Percentiles rank a stretch among this genome's conserved stretches.
These are phyloP conservation scores for Echinosophora koreensis DNA, from an alignment of 306 rosid species.

Conservation along the genomic window DNA sequence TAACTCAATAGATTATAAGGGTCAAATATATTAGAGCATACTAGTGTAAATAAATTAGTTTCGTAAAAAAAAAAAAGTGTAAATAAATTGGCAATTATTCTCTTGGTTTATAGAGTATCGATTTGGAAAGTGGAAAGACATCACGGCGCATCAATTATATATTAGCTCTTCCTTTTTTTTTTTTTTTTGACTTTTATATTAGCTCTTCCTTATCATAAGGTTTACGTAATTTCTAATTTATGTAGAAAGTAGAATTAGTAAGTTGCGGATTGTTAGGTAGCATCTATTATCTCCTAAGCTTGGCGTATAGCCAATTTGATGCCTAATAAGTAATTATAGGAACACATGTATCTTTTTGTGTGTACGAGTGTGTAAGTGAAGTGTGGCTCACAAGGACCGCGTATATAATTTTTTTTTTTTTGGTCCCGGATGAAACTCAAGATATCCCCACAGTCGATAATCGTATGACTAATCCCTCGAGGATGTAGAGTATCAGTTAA, in stretches of 20 bases:
- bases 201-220: not conserved
- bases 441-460: too few species aligned
- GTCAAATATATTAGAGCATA: not conserved
- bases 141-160: not conserved
- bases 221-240: conserved; percentile 3
- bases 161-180: not conserved
- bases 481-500: too few species aligned
- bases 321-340: not conserved
- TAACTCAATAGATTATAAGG: not conserved
- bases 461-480: too few species aligned
- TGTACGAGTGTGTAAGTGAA: not conserved
- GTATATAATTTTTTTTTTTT: conserved; percentile 25
- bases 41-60: not conserved
- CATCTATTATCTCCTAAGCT: conserved; percentile 35
- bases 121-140: not conserved
- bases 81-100: conserved; percentile 22
- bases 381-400: conserved; percentile 34
- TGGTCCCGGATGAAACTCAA: too few species aligned
- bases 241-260: not conserved
- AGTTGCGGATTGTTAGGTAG: conserved; percentile 24
- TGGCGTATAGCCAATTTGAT: conserved; percentile 29
- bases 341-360: conserved; percentile 25
- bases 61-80: too few species aligned
- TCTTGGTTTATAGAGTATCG: not conserved
- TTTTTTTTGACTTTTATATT: too few species aligned